Evolutionary conservation across 352 stramenopile genomes (phyloP), one percentile per base, ranked within the genome.

Genomic region (Pythium myriotylum): DNA sequence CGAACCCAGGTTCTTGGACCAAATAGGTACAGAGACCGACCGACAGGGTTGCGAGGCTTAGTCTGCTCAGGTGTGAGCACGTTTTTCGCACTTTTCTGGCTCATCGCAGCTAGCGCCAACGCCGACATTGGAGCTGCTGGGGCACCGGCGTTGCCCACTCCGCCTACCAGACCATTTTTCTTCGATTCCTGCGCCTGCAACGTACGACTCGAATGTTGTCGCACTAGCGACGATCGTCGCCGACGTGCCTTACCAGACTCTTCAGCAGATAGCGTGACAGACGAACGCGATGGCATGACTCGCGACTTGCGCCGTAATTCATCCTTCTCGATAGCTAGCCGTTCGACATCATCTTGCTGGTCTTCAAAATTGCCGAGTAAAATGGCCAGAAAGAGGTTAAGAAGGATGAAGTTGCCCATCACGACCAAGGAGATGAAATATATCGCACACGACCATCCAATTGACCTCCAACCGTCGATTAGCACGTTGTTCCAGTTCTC

Each of bases 381-480:
- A 55, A 98, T 97, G 2, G 91, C 92, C 4, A 97, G 72, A 58
- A 98, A 97, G 23, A 98, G 68, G 67, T 97, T 98, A 16, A 98
- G 71, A 40, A 97, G 66, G 39, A 96, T 92, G 60, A 97, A 97
- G 16, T 92, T 83, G 29, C 91, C 92, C 12, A 97, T 42, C 1
- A 98, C 67, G 19, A 98, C 74, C 19, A 97, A 64, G 12, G 81
- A 88, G 23, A 95, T 54, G 41, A 95, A 95, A 65, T 97, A 97
- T 26, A 94, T 20, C 22, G 74, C 69, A 4, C 75, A 72, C 0
- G 69, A 62, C 77, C 74, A 88, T 26, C 79, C 81, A 19, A 67
- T 83, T 5, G 83, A 77, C 17, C 85, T 81, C 86, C 85, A 96
- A 1, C 78, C 81, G 55, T 97, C 81, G 65, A 96, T 84, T 82